Base-by-base conservation (phyloP, 768 basidiomycete species). In the Myochromella boudieri region DNA sequence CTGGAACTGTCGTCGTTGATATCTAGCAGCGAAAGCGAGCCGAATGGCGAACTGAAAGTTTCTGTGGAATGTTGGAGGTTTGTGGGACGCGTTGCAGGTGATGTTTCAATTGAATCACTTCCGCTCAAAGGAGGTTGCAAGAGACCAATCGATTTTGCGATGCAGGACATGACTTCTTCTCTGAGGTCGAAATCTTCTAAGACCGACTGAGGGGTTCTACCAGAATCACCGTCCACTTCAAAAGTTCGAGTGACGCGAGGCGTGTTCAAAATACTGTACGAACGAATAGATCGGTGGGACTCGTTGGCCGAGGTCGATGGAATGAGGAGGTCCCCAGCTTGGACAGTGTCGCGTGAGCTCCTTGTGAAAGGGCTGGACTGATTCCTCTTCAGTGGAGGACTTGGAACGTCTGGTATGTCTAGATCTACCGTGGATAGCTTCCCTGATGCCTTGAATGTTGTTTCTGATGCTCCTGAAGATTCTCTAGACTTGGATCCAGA, bases 151-250 rank as follows among this genome's bases (percentile, higher is more conserved):
- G 93, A 95, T 64, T 95, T 95, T 1, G 95, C 94, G 50, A 99
- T 95, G 64, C 92, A 95, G 1, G 89, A 87, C 92, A 98, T 94
- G 25, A 99, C 95, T 55, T 91, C 94, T 55, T 94, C 91, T 27
- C 91, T 81, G n/a, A 98, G 79, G 63, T 98, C 92, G 55, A 97
- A 95, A 17, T 95, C 91, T 20, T 85, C 87, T 6, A 69, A 70
- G 25, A 74, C 64, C 43, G 72, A 51, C 9, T 63, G 61, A 32
- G 55, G 51, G 26, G 58, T 21, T 33, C 60, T 53, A 17, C 54
- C 51, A 22, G 50, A 22, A 27, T 45, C 31, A 33, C 52, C 48
- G 25, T 59, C 59, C 21, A 68, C 57, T 14, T 62, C 61, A 15
- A 63, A 53, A 27, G 52, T 56, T 54, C 70, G 65, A 8, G 66